Conservation (phyloP, 352 stramenopile genomes). For the Phytopythium chamaehyphon region DNA sequence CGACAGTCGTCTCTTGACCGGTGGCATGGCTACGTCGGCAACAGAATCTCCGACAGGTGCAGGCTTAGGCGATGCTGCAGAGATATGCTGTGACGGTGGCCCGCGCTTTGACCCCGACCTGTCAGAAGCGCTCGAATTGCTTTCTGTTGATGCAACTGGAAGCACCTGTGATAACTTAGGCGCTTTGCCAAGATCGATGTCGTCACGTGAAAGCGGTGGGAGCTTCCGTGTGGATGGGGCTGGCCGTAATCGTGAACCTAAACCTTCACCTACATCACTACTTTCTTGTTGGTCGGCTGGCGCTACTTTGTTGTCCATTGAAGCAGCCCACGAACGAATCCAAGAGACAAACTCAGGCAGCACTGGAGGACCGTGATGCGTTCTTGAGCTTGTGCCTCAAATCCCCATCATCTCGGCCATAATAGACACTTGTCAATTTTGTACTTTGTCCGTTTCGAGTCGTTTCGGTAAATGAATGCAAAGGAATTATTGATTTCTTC, state of each 20-base stretch:
- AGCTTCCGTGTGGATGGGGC: not conserved
- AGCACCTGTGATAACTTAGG: not conserved
- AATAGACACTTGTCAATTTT: too few species aligned
- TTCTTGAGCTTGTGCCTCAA: not conserved
- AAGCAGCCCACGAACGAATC: not conserved
- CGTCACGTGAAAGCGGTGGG: not conserved
- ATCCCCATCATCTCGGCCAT: not conserved
- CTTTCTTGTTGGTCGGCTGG: too few species aligned
- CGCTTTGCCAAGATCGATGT: not conserved
- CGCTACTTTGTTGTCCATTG: constrained; percentile 5
- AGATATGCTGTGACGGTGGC: too few species aligned
- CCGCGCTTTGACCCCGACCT: too few species aligned
- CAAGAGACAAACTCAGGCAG: not conserved
- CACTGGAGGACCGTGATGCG: not conserved
- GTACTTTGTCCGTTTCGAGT: constrained; percentile 6
- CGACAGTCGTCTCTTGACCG: too few species aligned
- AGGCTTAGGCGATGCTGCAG: too few species aligned
- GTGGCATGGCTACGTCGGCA: too few species aligned
- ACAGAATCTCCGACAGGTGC: too few species aligned
- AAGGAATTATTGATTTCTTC: too few species aligned
- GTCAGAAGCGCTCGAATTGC: not conserved
- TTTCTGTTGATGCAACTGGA: not conserved
- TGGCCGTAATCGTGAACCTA: not conserved
- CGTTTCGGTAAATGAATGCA: not conserved
- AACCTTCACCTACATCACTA: not conserved